Base-by-base conservation (phyloP, 768 basidiomycete species). In the Boletus reticuloceps region DNA sequence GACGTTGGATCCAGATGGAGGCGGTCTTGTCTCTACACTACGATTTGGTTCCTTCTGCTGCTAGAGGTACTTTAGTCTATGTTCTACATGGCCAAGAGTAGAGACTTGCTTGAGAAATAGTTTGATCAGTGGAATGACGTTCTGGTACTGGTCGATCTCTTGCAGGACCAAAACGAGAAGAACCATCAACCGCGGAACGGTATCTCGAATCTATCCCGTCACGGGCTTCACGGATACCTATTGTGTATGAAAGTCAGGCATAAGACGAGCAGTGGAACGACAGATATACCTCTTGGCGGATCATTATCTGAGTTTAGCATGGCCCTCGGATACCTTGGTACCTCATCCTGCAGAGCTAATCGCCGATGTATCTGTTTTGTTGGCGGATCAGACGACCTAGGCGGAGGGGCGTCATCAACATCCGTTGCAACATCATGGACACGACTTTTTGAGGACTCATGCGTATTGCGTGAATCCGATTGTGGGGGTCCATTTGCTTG, bases 321-420 rank as follows among this genome's bases (percentile, higher is more conserved):
- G 0, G 75, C 75, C 31, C 74, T 64, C n/a, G 75, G 73, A 44
- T 70, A 75, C 25, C 67, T 67, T 44, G 70, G 65, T 7, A 58
- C 63, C 0, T 64, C 75, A n/a, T 65, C 71, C 2, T 62, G 67
- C 11, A 58, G 29, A 31, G 39, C 59, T 5, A 61, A 63, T 37
- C 59, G 64, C 27, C 54, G 50, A 32, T 52, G 60, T 19, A 50
- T 42, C 25, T 54, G 64, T 47, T 59, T 68, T 5, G 32, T 20
- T 1, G 61, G 58, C 5, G 58, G 56, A 44, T 68, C 59, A 42
- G 59, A 51, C 9, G 60, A 58, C 51, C 58, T 71, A 56, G 54
- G 58, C 19, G 50, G 47, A 55, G 57, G 61, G 16, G 53, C 31
- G 12, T 68, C 57, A 50, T 72, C 69, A 68, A 71, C 48, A 56